Evolutionary conservation across 371 early-diverging fungal species (phyloP), one percentile per base, ranked within the genome.

Genomic region (Lichtheimia corymbifera): DNA sequence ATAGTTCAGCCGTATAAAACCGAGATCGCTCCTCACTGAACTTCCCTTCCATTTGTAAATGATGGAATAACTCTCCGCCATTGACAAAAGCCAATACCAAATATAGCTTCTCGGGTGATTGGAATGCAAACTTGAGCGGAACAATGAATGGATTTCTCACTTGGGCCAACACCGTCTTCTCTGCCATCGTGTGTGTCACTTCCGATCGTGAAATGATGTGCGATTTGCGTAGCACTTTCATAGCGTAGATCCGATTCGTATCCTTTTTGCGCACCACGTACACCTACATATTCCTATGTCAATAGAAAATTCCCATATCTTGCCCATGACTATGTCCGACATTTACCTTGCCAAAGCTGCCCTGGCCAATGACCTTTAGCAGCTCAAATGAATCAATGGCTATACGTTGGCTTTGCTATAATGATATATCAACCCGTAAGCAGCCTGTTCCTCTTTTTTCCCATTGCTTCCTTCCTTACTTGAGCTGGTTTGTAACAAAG

Each of bases 221-320:
- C 15, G 93, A 85, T 79, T 99, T 99, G 59, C 88, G 87, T 55
- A 97, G 70, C 42, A 96, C 94, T 76, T 99, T 99, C 91, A 99
- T 93, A 49, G 99, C 99, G 72, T 98, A 97, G 71, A 96, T 94
- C 53, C 96, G 91, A 62, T 88, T 89, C 14, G 95, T 94, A 70
- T 96, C 94, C 62, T 89, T 89, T 74, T 97, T 94, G 49, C 94
- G 90, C 22, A 96, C 96, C 72, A 96, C 96, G 86, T 96, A 93
- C 12, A 98, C 94, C 35, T 35, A 35, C 41, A 47, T 7, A 22
- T 55, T 35, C 35, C 17, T 4, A 15, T 43, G 11, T 41, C 55
- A 13, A 55, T 22, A 22, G 5, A 17, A 0, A 2, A 11, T 5
- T 25, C 2, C 2, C 0, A 9, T 30, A 18, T 17, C 20, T 35